A percentile compares a stretch with the other conserved stretches of the same genome.
Conservation (phyloP, 805 yeast genomes). For the Candida parachauliodes region DNA sequence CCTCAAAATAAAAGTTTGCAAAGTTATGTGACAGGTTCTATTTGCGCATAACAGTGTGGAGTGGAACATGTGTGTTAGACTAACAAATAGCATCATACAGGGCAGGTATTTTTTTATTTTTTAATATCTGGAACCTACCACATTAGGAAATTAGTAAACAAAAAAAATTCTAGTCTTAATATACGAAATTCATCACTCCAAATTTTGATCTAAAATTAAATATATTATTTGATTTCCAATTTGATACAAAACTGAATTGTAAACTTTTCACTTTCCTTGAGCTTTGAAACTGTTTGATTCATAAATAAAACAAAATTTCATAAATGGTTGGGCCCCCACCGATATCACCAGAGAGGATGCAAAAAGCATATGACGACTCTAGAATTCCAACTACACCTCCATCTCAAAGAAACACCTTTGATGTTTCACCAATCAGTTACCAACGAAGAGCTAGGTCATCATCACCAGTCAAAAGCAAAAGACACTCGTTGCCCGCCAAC, state of each 20-base stretch:
- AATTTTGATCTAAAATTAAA: not conserved
- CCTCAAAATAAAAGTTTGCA: too few relatives aligned
- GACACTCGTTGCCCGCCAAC: constrained; percentile 6
- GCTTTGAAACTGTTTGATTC: too few relatives aligned
- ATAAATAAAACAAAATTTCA: too few relatives aligned
- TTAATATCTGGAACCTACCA: constrained; percentile 3
- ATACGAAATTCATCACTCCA: not conserved
- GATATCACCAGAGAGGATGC: not conserved
- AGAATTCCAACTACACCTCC: constrained; percentile 1
- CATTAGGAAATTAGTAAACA: constrained; percentile 5
- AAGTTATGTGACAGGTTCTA: too few relatives aligned
- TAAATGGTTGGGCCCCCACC: not conserved
- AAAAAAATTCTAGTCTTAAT: not conserved
- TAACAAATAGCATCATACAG: too few relatives aligned
- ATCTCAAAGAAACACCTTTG: not conserved
- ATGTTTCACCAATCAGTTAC: not conserved
- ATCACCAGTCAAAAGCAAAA: constrained; percentile 33
- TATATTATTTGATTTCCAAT: too few relatives aligned
- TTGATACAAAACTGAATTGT: too few relatives aligned
- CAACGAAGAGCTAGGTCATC: constrained; percentile 30
- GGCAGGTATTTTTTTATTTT: too few relatives aligned
- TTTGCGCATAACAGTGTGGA: too few relatives aligned
- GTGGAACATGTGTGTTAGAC: too few relatives aligned
- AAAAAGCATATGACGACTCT: constrained; percentile 14
- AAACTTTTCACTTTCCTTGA: too few relatives aligned